phyloP scores from a whole-genome alignment of 495 filamentous ascomycete species.

The Cenococcum geophilum region DNA sequence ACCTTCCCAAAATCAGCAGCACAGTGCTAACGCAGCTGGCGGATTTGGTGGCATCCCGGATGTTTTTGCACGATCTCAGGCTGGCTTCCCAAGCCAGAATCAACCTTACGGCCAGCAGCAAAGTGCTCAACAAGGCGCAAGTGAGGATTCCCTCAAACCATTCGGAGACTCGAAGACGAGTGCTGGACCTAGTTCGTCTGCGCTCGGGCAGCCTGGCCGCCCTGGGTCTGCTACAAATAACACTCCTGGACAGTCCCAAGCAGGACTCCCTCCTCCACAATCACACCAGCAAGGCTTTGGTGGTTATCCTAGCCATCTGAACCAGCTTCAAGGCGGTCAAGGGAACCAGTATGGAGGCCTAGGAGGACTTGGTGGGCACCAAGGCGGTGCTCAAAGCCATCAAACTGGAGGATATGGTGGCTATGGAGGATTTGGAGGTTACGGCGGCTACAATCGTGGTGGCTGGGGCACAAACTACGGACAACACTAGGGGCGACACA shows the following conservation, averaged over 20 bases:
- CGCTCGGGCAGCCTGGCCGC: conserved; percentile 69
- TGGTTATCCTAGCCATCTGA: conserved; percentile 66
- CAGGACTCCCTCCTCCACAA: conserved; percentile 69
- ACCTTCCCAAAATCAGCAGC: conserved; percentile 59
- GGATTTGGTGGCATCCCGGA: conserved; percentile 69
- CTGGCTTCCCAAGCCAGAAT: conserved; percentile 58
- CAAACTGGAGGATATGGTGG: conserved; percentile 52
- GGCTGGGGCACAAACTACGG: conserved; percentile 52
- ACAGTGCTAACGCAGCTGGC: conserved; percentile 52
- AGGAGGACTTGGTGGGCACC: conserved; percentile 62
- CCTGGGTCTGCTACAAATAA: conserved; percentile 81
- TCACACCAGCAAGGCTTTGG: conserved; percentile 63
- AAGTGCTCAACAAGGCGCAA: conserved; percentile 49
- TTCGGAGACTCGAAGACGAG: conserved; percentile 66
- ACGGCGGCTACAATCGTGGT: conserved; percentile 40
- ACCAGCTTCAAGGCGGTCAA: conserved; percentile 58
- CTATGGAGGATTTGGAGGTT: conserved; percentile 38
- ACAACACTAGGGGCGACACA: conserved; percentile 15
- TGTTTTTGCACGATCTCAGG: conserved; percentile 64
- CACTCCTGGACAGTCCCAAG: conserved; percentile 47
- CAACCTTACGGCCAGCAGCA: conserved; percentile 62
- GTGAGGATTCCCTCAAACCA: conserved; percentile 69
- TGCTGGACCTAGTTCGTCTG: conserved; percentile 70
- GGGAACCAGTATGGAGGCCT: conserved; percentile 59
- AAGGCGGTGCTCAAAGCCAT: conserved; percentile 55